These are phyloP conservation scores for Pichia ethanolica DNA, from an alignment of 805 yeast species.

Conservation along the genomic window DNA sequence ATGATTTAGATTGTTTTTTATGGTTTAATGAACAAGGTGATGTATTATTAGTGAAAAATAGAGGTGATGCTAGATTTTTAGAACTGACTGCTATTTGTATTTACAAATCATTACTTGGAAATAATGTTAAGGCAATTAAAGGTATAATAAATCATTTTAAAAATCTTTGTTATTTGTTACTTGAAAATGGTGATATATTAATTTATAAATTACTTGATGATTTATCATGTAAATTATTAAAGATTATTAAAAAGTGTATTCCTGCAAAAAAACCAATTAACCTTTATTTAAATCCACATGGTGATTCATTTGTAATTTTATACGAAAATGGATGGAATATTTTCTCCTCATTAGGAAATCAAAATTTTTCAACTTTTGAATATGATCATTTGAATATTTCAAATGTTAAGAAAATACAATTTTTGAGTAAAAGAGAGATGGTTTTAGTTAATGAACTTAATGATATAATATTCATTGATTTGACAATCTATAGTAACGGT, in stretches of 20 bases:
- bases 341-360: conserved; percentile 41
- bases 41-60: conserved; percentile 22
- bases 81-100: conserved; percentile 20
- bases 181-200: conserved; percentile 29
- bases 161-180: conserved; percentile 33
- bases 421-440: conserved; percentile 27
- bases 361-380: conserved; percentile 35
- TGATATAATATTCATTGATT: conserved; percentile 24
- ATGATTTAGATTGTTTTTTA: conserved; percentile 21
- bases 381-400: conserved; percentile 22
- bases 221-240: conserved; percentile 22
- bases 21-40: conserved; percentile 27
- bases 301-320: conserved; percentile 21
- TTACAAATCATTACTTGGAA: conserved; percentile 10
- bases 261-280: conserved; percentile 27
- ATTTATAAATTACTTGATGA: conserved; percentile 33
- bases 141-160: conserved; percentile 35
- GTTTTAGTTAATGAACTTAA: conserved; percentile 22
- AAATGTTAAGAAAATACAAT: conserved; percentile 13
- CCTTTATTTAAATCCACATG: conserved; percentile 22
- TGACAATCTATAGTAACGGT: conserved; percentile 21
- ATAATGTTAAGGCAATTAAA: conserved; percentile 12
- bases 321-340: conserved; percentile 40
- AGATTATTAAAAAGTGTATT: conserved; percentile 30
- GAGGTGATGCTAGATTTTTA: conserved; percentile 4